Evolutionary conservation across 2,329 filamentous ascomycete species (phyloP).

Genomic region (Talaromyces sp.): DNA sequence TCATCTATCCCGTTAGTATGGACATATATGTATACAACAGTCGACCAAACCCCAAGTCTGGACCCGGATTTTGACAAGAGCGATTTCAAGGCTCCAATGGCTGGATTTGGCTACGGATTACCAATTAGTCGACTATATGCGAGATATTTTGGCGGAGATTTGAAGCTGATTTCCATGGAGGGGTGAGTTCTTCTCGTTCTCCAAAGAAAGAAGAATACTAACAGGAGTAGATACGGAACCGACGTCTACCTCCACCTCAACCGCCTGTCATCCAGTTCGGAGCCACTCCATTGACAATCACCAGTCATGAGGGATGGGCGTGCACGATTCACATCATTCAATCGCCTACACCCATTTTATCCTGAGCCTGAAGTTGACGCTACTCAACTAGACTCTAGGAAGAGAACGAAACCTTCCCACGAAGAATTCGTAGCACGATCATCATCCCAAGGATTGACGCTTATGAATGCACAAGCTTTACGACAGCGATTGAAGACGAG

Average conservation of each 20-base stretch:
- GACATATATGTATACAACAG: slow-evolving; percentile 99
- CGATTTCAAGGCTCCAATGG: slow-evolving; percentile 99
- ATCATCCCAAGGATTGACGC: slow-evolving; percentile 51
- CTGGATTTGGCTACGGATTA: slow-evolving; percentile 95
- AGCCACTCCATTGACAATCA: slow-evolving; percentile 90
- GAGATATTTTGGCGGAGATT: slow-evolving; percentile 92
- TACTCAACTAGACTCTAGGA: neutral
- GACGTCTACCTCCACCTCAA: slow-evolving; percentile 98
- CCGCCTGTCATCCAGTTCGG: slow-evolving; percentile 87
- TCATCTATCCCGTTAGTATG: slow-evolving; percentile 95
- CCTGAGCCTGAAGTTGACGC: slow-evolving; percentile 29
- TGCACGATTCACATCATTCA: slow-evolving; percentile 41
- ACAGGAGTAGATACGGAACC: slow-evolving; percentile 73
- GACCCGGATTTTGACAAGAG: slow-evolving; percentile 98
- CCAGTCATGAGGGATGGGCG: slow-evolving; percentile 79
- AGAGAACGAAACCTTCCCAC: neutral
- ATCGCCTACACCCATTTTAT: slow-evolving; percentile 39
- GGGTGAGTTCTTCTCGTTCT: slow-evolving; percentile 62
- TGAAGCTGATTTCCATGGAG: slow-evolving; percentile 99
- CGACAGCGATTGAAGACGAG: slow-evolving; percentile 66
- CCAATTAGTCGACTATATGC: slow-evolving; percentile 94
- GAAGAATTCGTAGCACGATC: slow-evolving; percentile 14
- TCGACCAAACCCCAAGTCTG: slow-evolving; percentile 88
- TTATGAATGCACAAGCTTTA: slow-evolving; percentile 54
- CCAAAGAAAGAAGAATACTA: slow-evolving; percentile 15